Evolutionary conservation across 2,329 filamentous ascomycete species (phyloP), one percentile per base, ranked within the genome.

Genomic region (Xylariaceae sp.): DNA sequence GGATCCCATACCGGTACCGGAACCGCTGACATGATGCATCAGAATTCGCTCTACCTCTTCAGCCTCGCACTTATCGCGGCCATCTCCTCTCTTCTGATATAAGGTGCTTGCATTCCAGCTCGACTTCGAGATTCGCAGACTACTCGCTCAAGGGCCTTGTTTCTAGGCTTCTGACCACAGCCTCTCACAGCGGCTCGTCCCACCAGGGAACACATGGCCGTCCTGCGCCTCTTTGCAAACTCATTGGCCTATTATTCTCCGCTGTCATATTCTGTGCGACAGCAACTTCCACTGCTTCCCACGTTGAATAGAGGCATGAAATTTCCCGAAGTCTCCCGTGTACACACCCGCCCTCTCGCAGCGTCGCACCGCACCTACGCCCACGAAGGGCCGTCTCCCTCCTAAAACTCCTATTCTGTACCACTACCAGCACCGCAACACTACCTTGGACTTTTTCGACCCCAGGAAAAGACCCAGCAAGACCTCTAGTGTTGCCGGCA

Each of bases 281-380:
- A 9, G 29, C 27, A 26, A 28, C 33, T 35, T 34, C 40, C 42
- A 46, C 44, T 42, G 45, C 43, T 50, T 46, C 45, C 50, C 46
- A 51, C 46, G 40, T 45, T 47, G 44, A 47, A 47, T 46, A 51
- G 47, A 48, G 36, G 45, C 47, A 46, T 40, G n/a, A 46, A 51
- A 48, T 52, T 50, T 51, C 53, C 57, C 57, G 53, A 53, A 54
- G 51, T 55, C 55, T 45, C 52, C 15, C 45, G 39, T 53, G 57
- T 53, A 51, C 42, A 55, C 50, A 56, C 44, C 56, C 55, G 55
- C 33, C 39, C 33, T 46, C 43, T 45, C 46, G 40, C 43, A 41
- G 49, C 49, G 50, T 51, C 32, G 39, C 40, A 52, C 47, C 36
- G 39, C 37, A 35, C 47, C 42, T 38, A 37, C 36, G 45, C 35